A percentile compares a stretch with the other conserved stretches of the same genome.
Evolutionary conservation across 1,284 basidiomycete species (phyloP).

Genomic region (Cryptococcus sp.): DNA sequence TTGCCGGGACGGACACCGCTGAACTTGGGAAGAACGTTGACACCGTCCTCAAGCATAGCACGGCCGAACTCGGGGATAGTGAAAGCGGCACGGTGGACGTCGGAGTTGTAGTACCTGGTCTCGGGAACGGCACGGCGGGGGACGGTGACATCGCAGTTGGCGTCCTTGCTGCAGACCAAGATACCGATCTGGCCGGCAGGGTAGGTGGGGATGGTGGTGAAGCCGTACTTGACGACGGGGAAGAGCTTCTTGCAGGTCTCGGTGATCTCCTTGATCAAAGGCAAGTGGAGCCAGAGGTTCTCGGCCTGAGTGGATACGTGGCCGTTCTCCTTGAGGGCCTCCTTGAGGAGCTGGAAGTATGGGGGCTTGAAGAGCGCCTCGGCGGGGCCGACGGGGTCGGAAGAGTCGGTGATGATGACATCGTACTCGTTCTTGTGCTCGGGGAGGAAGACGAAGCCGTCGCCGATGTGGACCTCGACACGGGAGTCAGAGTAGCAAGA

Average conservation of each 20-base stretch:
- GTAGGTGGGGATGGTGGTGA: slow-evolving; percentile 96
- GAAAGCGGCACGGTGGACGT: slow-evolving; percentile 82
- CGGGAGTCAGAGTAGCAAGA: slow-evolving; percentile 77
- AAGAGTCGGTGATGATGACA: slow-evolving; percentile 98
- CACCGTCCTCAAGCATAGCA: slow-evolving; percentile 69
- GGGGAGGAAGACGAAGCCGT: slow-evolving; percentile 95
- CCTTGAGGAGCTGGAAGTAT: slow-evolving; percentile 92
- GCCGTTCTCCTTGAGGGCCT: slow-evolving; percentile 85
- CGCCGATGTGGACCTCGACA: slow-evolving; percentile 87
- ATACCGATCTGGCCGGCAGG: slow-evolving; percentile 97
- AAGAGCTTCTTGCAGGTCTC: slow-evolving; percentile 77
- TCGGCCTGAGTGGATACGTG: slow-evolving; percentile 97
- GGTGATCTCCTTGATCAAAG: slow-evolving; percentile 79
- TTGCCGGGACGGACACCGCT: slow-evolving; percentile 59
- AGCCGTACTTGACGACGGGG: slow-evolving; percentile 86
- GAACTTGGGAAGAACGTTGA: slow-evolving; percentile 68
- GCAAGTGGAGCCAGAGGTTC: slow-evolving; percentile 92
- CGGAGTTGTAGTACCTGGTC: slow-evolving; percentile 84
- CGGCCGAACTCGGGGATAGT: slow-evolving; percentile 86
- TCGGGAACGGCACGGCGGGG: slow-evolving; percentile 68
- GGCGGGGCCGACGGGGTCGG: slow-evolving; percentile 96
- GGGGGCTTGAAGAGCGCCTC: slow-evolving; percentile 94
- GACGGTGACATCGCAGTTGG: slow-evolving; percentile 67
- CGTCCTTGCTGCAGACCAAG: slow-evolving; percentile 83
- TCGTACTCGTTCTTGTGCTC: slow-evolving; percentile 91